phyloP scores from a whole-genome alignment of 2,329 filamentous ascomycete species.

The Paecilomyces sp. region DNA sequence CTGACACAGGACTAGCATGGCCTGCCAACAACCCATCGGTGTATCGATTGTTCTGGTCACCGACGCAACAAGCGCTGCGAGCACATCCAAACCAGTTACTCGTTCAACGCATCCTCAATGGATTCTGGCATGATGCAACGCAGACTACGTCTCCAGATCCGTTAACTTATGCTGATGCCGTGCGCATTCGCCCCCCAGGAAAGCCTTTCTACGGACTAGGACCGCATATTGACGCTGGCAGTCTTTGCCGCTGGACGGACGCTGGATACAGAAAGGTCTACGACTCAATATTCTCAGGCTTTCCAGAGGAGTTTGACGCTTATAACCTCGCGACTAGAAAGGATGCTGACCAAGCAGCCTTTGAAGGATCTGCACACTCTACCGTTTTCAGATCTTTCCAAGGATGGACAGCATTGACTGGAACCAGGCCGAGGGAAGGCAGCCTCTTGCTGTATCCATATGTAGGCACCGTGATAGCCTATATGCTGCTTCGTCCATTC shows the following conservation, averaged over 20 bases:
- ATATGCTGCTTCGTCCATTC: conserved; percentile 32
- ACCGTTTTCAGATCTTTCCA: conserved; percentile 34
- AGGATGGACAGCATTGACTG: conserved; percentile 38
- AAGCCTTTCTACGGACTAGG: conserved; percentile 35
- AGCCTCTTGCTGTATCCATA: conserved; percentile 36
- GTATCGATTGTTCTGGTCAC: conserved; percentile 31
- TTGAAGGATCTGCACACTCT: conserved; percentile 29
- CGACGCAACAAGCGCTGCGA: conserved; percentile 31
- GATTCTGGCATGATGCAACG: conserved; percentile 30
- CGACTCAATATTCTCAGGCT: conserved; percentile 28
- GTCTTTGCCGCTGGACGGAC: conserved; percentile 38
- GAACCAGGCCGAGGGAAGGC: conserved; percentile 27
- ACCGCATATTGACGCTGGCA: conserved; percentile 40
- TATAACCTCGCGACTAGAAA: conserved; percentile 32
- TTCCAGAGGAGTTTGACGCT: conserved; percentile 28
- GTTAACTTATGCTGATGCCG: conserved; percentile 33
- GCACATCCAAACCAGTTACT: conserved; percentile 31
- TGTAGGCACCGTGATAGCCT: conserved; percentile 29
- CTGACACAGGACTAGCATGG: not conserved
- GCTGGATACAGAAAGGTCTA: conserved; percentile 32
- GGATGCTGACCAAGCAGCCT: conserved; percentile 17
- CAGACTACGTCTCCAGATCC: conserved; percentile 25
- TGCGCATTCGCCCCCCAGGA: conserved; percentile 32
- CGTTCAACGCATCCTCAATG: conserved; percentile 31
- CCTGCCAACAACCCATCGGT: conserved; percentile 32